Evolutionary conservation across 768 basidiomycete species (phyloP).

Genomic region (Amanita subjunquillea): DNA sequence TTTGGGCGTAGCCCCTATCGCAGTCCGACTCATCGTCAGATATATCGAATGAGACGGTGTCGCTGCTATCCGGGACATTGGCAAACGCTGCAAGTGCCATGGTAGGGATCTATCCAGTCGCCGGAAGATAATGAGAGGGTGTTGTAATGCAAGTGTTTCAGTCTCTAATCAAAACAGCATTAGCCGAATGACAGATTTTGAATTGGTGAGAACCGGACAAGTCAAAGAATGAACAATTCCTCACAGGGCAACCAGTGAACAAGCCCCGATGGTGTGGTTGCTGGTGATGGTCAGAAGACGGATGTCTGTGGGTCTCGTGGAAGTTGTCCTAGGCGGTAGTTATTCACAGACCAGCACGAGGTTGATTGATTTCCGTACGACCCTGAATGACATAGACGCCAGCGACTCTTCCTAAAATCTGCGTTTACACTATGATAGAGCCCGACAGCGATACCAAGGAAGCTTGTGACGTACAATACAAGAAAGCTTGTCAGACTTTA

Average conservation of each 20-base stretch:
- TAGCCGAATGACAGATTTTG: neutral
- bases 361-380: neutral
- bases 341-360: neutral
- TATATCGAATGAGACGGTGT: constrained; percentile 3
- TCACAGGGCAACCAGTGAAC: too few species aligned
- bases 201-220: too few species aligned
- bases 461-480: constrained; percentile 1
- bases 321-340: neutral
- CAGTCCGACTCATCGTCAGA: constrained; percentile 6
- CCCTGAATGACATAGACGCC: constrained; percentile 1
- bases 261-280: neutral
- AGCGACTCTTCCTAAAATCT: neutral
- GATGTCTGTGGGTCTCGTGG: neutral
- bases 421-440: neutral
- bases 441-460: neutral
- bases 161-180: neutral
- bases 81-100: constrained; percentile 1
- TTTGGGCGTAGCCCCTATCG: neutral
- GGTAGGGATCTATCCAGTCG: neutral
- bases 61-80: neutral
- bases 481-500: constrained; percentile 1
- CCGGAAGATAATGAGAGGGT: neutral
- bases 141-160: neutral
- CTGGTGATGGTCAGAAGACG: neutral
- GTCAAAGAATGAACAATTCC: neutral